phyloP scores from a whole-genome alignment of 805 yeast genomes.

The Pichia phayaonensis region DNA sequence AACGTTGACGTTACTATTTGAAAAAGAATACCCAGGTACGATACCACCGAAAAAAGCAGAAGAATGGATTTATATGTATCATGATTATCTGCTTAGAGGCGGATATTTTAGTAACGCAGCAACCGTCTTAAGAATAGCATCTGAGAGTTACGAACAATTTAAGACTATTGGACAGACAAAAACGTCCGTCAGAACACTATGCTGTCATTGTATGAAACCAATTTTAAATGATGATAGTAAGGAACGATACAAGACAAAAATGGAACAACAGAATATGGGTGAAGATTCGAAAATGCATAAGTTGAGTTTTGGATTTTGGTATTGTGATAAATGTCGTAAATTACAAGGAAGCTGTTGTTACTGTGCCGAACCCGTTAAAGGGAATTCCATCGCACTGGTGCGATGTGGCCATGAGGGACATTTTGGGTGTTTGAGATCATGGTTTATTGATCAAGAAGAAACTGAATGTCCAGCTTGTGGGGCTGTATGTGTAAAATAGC shows the following conservation, averaged over 20 bases:
- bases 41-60: conserved; percentile 31
- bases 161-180: conserved; percentile 30
- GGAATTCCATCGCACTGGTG: conserved; percentile 51
- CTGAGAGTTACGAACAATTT: conserved; percentile 26
- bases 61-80: conserved; percentile 50
- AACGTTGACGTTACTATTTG: conserved; percentile 48
- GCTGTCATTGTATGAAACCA: conserved; percentile 53
- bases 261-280: conserved; percentile 4
- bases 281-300: conserved; percentile 26
- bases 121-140: conserved; percentile 38
- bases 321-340: conserved; percentile 64
- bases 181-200: conserved; percentile 45
- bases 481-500: not conserved
- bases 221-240: conserved; percentile 52
- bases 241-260: conserved; percentile 18
- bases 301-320: conserved; percentile 63
- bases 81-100: conserved; percentile 43
- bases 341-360: conserved; percentile 63
- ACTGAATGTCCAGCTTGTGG: conserved; percentile 79
- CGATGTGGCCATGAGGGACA: conserved; percentile 89
- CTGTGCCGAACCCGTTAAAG: conserved; percentile 72
- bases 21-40: conserved; percentile 29
- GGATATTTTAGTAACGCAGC: conserved; percentile 52
- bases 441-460: conserved; percentile 65
- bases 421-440: conserved; percentile 64